Evolutionary conservation across 805 yeast genomes (phyloP).

Genomic region (Geotrichum ghanense): DNA sequence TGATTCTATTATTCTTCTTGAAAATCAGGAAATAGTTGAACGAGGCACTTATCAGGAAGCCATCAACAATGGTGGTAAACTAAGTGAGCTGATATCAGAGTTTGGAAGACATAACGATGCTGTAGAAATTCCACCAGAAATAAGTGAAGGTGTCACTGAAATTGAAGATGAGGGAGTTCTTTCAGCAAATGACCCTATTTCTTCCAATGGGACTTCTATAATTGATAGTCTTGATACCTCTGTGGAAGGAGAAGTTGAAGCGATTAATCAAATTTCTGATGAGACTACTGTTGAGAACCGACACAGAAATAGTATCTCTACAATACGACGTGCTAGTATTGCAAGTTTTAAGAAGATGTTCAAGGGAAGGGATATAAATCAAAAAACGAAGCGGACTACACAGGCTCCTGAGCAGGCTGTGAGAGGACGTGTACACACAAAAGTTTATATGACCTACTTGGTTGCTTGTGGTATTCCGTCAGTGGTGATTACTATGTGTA

Average conservation of each 20-base stretch:
- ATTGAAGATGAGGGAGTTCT: too few species aligned
- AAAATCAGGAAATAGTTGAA: constrained; percentile 34
- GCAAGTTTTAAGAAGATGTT: constrained; percentile 5
- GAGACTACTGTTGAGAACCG: constrained; percentile 4
- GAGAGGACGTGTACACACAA: constrained; percentile 78
- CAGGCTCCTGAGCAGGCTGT: constrained; percentile 46
- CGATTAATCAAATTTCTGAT: neutral
- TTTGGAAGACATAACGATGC: constrained; percentile 11
- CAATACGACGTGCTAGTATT: constrained; percentile 13
- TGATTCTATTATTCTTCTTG: constrained; percentile 50
- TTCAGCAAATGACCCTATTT: too few species aligned
- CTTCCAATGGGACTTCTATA: neutral
- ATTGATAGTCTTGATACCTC: neutral
- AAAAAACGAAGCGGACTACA: constrained; percentile 6
- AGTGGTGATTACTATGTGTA: constrained; percentile 19
- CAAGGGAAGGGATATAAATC: constrained; percentile 1
- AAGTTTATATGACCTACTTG: constrained; percentile 61
- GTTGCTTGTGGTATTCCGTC: constrained; percentile 54
- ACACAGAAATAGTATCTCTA: constrained; percentile 10
- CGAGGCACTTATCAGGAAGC: constrained; percentile 53
- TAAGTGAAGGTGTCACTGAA: too few species aligned
- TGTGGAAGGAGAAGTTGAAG: neutral
- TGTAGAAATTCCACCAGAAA: neutral
- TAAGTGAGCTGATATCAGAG: constrained; percentile 13
- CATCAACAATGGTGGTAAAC: constrained; percentile 34